Evolutionary conservation across 1,139 yeast species (phyloP), one percentile per base, ranked within the genome.

Genomic region (Pneumocystis murina): DNA sequence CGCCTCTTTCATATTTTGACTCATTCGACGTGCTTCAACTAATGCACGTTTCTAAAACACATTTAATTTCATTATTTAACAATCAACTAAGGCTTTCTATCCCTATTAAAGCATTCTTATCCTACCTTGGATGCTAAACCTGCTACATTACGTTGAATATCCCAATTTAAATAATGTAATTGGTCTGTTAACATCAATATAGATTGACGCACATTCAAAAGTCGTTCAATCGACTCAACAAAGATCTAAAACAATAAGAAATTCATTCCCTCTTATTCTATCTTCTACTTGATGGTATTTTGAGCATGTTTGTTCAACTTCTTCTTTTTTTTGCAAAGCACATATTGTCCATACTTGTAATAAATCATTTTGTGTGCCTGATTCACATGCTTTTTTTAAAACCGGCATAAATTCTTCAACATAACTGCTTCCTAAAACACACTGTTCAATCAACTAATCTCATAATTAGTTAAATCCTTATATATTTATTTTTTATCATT

Each of bases 351-450:
- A 76, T 66, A 77, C 80, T 40, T 75, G 78, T 59, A 86, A 77
- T 66, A 88, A 76, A 28, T 80, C 84, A 7, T 83, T 78, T 40
- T 87, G 77, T 0, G 83, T 79, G 68, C 83, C 79, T 30, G 78
- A 75, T 62, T 77, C 77, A 63, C 88, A 75, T n/a, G 91, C 86
- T 28, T 83, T 82, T 69, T 82, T 83, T 66, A 88, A 79, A n/a
- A 87, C 80, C 0, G 95, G 95, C 1, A 90, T 87, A 66, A 88
- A 77, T 73, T 86, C 88, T 68, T 88, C 95, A 59, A 88, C 75
- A 71, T 85, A 86, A 70, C 86, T 91, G 64, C 84, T 87, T 39
- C 67, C 66, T n/a, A 48, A 24, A n/a, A 17, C n/a, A 30, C 35
- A 24, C 7, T 48, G 33, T 7, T 48, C 30, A 20, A 48, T 48